Conservation (phyloP, 2,329 filamentous ascomycete species). For the Bipolaris zeicola region DNA sequence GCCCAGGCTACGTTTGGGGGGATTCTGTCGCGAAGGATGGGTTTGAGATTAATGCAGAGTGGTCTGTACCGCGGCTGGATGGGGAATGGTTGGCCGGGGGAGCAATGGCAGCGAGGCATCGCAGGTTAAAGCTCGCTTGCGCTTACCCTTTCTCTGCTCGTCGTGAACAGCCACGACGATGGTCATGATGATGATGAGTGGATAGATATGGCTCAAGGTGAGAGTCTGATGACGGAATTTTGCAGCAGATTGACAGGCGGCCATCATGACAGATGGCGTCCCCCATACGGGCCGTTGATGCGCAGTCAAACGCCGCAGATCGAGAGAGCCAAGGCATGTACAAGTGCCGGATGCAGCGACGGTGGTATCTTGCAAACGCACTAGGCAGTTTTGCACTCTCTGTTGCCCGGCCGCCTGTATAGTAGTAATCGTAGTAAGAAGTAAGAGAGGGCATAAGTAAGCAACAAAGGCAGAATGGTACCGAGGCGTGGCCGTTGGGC, state of each 20-base stretch:
- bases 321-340: too few relatives aligned
- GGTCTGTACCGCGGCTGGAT: conserved; percentile 3
- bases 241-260: conserved; percentile 5
- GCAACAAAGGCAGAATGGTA: too few relatives aligned
- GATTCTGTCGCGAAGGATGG: conserved; percentile 9
- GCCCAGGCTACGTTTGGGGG: not conserved
- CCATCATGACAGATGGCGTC: conserved; percentile 15
- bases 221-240: conserved; percentile 2
- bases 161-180: not conserved
- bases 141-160: conserved; percentile 7
- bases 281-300: not conserved
- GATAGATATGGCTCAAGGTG: too few relatives aligned
- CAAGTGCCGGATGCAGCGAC: not conserved
- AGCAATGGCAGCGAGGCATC: not conserved
- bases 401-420: too few relatives aligned
- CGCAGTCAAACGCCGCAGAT: not conserved
- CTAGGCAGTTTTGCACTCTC: too few relatives aligned
- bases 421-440: too few relatives aligned
- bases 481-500: too few relatives aligned
- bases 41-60: conserved; percentile 19
- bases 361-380: not conserved
- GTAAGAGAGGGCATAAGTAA: too few relatives aligned
- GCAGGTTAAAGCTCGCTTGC: conserved; percentile 7
- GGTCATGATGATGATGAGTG: not conserved
- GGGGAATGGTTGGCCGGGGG: not conserved